Percentiles rank a stretch among this genome's conserved stretches.
phyloP scores from a whole-genome alignment of 1,284 basidiomycete genomes.

The Lentinus polychrous region DNA sequence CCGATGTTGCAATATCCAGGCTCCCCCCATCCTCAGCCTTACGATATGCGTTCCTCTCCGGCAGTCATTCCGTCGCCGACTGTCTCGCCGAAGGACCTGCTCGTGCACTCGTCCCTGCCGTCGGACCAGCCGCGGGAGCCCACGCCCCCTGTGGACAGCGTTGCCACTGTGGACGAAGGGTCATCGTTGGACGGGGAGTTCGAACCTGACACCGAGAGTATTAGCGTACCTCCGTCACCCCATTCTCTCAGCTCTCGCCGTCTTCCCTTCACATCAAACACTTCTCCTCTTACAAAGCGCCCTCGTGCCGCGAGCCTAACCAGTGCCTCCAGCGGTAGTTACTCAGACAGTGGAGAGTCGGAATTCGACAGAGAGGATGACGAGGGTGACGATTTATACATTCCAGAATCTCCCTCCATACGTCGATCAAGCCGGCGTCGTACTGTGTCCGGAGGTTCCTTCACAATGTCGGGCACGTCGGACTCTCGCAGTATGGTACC shows the following conservation, averaged over 20 bases:
- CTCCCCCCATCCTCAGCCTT: too few species aligned
- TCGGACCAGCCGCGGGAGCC: conserved; percentile 5
- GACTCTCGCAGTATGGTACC: conserved; percentile 33
- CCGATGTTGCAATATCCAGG: too few species aligned
- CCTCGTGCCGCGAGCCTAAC: conserved; percentile 18
- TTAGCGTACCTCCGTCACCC: neutral
- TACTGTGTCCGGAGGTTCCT: conserved; percentile 9
- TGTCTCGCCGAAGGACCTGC: conserved; percentile 18
- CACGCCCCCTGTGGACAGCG: neutral
- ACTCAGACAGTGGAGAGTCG: conserved; percentile 20
- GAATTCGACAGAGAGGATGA: conserved; percentile 23
- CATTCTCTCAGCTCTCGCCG: neutral
- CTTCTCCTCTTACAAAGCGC: conserved; percentile 13
- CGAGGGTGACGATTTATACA: conserved; percentile 16
- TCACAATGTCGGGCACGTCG: conserved; percentile 7
- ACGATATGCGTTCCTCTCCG: too few species aligned
- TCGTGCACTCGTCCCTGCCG: conserved; percentile 4
- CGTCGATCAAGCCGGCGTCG: conserved; percentile 22
- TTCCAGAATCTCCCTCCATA: conserved; percentile 23
- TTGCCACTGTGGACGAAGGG: neutral
- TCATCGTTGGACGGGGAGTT: neutral
- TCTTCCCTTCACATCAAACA: neutral
- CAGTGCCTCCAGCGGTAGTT: conserved; percentile 13
- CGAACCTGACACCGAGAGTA: neutral
- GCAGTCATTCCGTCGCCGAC: conserved; percentile 22